Evolutionary conservation across 768 basidiomycete species (phyloP), one percentile per base, ranked within the genome.

Genomic region (Leucosporidium yakuticum): DNA sequence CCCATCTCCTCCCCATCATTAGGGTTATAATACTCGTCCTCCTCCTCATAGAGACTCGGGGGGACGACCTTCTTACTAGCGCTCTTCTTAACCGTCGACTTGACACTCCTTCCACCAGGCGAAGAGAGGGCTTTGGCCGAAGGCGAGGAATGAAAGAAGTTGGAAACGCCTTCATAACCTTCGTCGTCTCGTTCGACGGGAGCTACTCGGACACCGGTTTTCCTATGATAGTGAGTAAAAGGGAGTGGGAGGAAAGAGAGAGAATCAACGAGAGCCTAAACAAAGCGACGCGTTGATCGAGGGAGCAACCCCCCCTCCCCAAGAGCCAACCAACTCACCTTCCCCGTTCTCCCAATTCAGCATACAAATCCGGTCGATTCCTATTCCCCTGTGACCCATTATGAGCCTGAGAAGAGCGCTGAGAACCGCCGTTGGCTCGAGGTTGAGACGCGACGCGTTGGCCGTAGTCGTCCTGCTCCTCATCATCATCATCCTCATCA

Each of bases 81-180:
- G 17, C 36, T 25, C 14, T 34, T 39, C 34, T 23, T 11, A 11
- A 56, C 55, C 31, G 63, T 62, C 20, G 64, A 56, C 48, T 68
- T 61, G 39, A 32, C 23, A 20, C 65, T 57, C 8, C 63, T 34
- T 8, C 55, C 55, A 48, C 23, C 1, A 39, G 65, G 2, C 49
- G 57, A 12, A 14, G 56, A 31, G 8, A 20, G 21, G 5, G 8
- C 20, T 19, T 32, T 20, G 56, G 25, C 56, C 15, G 53, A 65
- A 6, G 66, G 67, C 6, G 68, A 58, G 6, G 73, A 74, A 12
- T 64, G 49, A 75, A 80, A 79, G 76, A 78, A 80, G 20, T 63
- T 74, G 47, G 70, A 73, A 29, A 77, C 67, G 62, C 78, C 77
- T 64, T 81, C 80, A 65, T 78, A 77, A 1, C 80, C 80, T 17